Percentiles rank a stretch among this genome's conserved stretches.
Conservation (phyloP, 208 protist species). For the Naegleria gruberi region DNA sequence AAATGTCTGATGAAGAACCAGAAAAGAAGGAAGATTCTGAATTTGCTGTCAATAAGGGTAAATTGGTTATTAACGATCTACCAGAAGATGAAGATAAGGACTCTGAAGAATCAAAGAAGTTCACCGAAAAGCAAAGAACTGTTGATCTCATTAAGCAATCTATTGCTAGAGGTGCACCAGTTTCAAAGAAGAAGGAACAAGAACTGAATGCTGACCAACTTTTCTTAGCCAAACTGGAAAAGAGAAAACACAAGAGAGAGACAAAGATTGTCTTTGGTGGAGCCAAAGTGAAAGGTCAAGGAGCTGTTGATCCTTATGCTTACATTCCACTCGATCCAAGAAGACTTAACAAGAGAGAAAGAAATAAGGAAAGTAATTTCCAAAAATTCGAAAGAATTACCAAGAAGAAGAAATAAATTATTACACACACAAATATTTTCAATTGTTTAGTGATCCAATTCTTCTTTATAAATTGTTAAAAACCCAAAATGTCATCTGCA, state of each 20-base stretch:
- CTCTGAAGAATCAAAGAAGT: background rate
- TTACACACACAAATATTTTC: no score
- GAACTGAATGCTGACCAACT: background rate
- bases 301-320: constrained; percentile 7
- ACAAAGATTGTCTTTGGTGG: background rate
- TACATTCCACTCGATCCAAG: constrained; percentile 18
- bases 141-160: background rate
- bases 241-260: background rate
- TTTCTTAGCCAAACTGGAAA: background rate
- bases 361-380: background rate
- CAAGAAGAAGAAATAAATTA: background rate
- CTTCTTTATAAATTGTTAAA: no score
- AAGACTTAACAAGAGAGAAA: constrained; percentile 1
- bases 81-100: background rate
- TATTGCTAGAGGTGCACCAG: background rate
- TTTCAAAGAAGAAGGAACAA: background rate
- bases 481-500: no score
- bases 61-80: background rate
- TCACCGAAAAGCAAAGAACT: background rate
- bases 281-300: background rate
- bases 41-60: background rate
- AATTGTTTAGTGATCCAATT: no score
- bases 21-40: background rate
- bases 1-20: background rate
- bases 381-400: background rate